phyloP scores from a whole-genome alignment of 2,329 filamentous ascomycete genomes.

The Sarocladium oryzae region DNA sequence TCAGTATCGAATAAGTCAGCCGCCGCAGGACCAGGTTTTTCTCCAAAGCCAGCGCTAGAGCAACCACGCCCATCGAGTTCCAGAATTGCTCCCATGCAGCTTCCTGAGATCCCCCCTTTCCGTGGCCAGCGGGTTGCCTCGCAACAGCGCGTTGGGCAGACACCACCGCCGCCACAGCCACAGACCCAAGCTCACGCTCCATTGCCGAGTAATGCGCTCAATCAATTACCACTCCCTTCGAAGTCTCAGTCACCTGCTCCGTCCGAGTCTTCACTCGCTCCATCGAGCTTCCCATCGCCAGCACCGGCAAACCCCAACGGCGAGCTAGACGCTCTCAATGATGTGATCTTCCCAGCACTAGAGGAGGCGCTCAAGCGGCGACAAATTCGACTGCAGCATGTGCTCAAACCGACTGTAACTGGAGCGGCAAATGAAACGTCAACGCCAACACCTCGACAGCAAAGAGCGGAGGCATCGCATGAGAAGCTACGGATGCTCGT shows the following conservation, averaged over 20 bases:
- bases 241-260: slow-evolving; percentile 25
- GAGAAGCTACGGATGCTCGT: slow-evolving; percentile 78
- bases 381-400: slow-evolving; percentile 51
- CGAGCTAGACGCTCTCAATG: slow-evolving; percentile 79
- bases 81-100: slow-evolving; percentile 32
- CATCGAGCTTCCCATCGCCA: slow-evolving; percentile 49
- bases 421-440: neutral
- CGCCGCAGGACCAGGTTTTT: slow-evolving; percentile 21
- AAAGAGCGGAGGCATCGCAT: slow-evolving; percentile 66
- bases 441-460: slow-evolving; percentile 50
- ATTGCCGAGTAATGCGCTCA: slow-evolving; percentile 11
- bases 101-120: slow-evolving; percentile 52
- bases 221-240: slow-evolving; percentile 20
- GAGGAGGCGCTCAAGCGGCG: slow-evolving; percentile 85
- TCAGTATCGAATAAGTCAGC: slow-evolving; percentile 21
- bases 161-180: slow-evolving; percentile 14
- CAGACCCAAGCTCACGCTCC: slow-evolving; percentile 18
- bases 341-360: slow-evolving; percentile 87
- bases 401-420: slow-evolving; percentile 29
- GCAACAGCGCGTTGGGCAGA: slow-evolving; percentile 12
- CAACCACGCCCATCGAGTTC: slow-evolving; percentile 29
- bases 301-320: slow-evolving; percentile 53
- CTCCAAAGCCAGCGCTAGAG: no score
- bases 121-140: slow-evolving; percentile 31
- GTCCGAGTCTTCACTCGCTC: slow-evolving; percentile 26